Conservation (phyloP, 106 monocot species). For the Dendrobium catenatum region DNA sequence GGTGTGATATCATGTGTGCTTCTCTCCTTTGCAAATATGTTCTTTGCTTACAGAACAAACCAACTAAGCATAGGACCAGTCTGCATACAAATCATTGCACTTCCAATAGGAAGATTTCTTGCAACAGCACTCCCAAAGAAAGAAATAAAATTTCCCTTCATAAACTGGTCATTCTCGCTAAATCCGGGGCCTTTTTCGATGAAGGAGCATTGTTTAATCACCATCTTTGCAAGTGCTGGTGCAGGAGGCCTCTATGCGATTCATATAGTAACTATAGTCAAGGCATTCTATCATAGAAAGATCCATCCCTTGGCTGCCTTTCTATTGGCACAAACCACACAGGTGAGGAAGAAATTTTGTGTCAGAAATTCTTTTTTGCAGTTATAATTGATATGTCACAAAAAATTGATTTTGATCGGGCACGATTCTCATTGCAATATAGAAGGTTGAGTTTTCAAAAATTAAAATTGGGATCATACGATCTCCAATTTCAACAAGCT, state of each 20-base stretch:
- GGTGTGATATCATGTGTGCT: slow-evolving; percentile 8
- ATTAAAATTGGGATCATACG: no score
- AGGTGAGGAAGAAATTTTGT: background rate
- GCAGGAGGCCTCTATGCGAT: slow-evolving; percentile 8
- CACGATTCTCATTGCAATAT: no score
- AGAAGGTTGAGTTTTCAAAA: no score
- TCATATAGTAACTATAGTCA: slow-evolving; percentile 11
- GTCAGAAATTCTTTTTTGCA: background rate
- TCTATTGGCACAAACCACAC: slow-evolving; percentile 7
- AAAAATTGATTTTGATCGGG: no score
- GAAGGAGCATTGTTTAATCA: slow-evolving; percentile 27
- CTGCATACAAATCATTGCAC: slow-evolving; percentile 13
- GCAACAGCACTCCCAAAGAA: slow-evolving; percentile 8
- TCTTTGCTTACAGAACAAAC: slow-evolving; percentile 12
- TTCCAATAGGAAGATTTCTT: slow-evolving; percentile 20
- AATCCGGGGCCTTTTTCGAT: slow-evolving; percentile 26
- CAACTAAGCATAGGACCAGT: background rate
- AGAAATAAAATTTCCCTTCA: background rate
- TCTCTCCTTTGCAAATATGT: slow-evolving; percentile 16
- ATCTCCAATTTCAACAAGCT: no score
- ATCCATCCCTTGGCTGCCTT: slow-evolving; percentile 4
- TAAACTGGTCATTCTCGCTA: slow-evolving; percentile 11
- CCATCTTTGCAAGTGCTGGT: slow-evolving; percentile 16
- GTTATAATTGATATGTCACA: background rate
- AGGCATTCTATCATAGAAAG: slow-evolving; percentile 7